phyloP scores from a whole-genome alignment of 495 filamentous ascomycete species.

The Podospora sp. region DNA sequence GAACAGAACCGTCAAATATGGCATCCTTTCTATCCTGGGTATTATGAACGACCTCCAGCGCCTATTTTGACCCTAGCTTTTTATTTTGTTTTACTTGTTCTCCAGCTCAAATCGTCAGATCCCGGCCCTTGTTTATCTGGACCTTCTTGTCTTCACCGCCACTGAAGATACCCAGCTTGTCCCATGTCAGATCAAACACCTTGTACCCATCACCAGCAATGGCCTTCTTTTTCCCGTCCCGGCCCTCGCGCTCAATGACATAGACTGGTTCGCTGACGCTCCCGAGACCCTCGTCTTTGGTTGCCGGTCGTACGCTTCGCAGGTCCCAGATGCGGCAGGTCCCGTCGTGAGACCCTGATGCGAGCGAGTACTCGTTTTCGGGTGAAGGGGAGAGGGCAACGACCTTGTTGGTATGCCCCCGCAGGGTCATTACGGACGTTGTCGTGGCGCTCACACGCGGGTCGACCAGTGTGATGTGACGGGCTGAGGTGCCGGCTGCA shows the following conservation, averaged over 20 bases:
- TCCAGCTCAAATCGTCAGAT: conserved; percentile 23
- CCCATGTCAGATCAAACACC: conserved; percentile 91
- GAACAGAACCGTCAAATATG: conserved; percentile 1
- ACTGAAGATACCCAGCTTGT: conserved; percentile 85
- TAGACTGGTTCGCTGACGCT: conserved; percentile 79
- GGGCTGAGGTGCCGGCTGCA: conserved; percentile 81
- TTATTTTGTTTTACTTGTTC: neutral
- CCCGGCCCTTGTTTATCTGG: conserved; percentile 76
- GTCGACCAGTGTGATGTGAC: conserved; percentile 87
- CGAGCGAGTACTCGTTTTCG: conserved; percentile 74
- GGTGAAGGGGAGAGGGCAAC: conserved; percentile 69
- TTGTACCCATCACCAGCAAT: conserved; percentile 77
- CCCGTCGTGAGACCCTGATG: conserved; percentile 84
- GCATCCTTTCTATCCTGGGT: conserved; percentile 19
- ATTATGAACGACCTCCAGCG: conserved; percentile 16
- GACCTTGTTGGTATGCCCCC: conserved; percentile 87
- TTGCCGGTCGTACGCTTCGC: conserved; percentile 67
- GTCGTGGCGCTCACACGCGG: conserved; percentile 73
- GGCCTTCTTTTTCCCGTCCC: conserved; percentile 60
- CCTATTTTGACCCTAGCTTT: neutral
- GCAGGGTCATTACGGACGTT: conserved; percentile 80
- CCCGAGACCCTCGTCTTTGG: conserved; percentile 59
- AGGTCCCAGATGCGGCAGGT: conserved; percentile 93
- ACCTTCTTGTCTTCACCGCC: conserved; percentile 89
- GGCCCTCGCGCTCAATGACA: conserved; percentile 74